Evolutionary conservation across 768 basidiomycete species (phyloP).

Genomic region (Dacryopinax spathularia): DNA sequence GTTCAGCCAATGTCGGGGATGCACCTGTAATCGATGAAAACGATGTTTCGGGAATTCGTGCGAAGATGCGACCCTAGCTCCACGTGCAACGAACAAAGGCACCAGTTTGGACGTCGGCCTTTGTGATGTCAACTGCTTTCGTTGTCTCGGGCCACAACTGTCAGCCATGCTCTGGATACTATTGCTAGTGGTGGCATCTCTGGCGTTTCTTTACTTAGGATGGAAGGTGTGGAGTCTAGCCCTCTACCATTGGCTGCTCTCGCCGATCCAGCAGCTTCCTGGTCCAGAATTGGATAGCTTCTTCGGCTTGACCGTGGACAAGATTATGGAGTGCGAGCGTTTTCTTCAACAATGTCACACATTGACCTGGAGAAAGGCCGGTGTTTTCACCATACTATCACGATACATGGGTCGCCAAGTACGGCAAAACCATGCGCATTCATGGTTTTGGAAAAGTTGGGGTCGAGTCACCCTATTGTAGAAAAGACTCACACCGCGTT

Average conservation of each 20-base stretch:
- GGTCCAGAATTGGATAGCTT: slow-evolving; percentile 28
- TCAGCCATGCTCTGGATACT: neutral
- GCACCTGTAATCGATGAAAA: too few species aligned
- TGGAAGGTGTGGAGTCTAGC: neutral
- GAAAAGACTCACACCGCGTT: neutral
- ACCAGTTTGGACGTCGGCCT: too few species aligned
- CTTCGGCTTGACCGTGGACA: neutral
- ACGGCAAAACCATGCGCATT: slow-evolving; percentile 40
- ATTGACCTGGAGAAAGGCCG: neutral
- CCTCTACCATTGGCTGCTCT: slow-evolving; percentile 19
- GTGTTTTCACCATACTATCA: slow-evolving; percentile 15
- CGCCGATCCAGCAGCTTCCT: slow-evolving; percentile 36
- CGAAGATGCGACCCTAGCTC: too few species aligned
- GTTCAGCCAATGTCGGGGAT: too few species aligned
- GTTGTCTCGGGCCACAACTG: too few species aligned
- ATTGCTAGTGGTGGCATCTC: neutral
- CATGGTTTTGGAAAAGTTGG: slow-evolving; percentile 41
- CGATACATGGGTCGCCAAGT: slow-evolving; percentile 31
- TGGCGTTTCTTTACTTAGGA: neutral
- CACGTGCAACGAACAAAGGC: too few species aligned
- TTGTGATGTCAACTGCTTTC: too few species aligned
- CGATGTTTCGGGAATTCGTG: too few species aligned
- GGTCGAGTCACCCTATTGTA: neutral
- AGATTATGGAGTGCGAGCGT: neutral
- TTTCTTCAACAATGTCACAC: neutral